phyloP scores from a whole-genome alignment of 306 rosid genomes.

The Rosa rugosa region DNA sequence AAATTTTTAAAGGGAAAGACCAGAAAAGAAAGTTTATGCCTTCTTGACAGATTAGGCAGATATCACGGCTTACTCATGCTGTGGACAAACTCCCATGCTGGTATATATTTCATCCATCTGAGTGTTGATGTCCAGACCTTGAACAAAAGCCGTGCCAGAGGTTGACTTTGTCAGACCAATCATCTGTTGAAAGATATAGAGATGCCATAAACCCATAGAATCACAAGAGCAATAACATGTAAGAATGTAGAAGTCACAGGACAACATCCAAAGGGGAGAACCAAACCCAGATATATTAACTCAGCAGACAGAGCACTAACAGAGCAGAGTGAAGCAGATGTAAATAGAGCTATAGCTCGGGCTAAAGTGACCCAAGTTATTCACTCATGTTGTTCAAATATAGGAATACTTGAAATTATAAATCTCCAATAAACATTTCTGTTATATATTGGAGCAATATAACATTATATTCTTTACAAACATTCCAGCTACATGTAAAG shows the following conservation, averaged over 20 bases:
- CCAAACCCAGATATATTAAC: background rate
- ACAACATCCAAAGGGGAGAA: background rate
- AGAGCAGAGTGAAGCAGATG: background rate
- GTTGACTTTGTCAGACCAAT: slow-evolving; percentile 87
- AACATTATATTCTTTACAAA: background rate
- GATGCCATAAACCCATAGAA: background rate
- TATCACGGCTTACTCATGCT: slow-evolving; percentile 65
- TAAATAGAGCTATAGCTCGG: background rate
- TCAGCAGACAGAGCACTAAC: background rate
- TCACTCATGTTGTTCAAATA: background rate
- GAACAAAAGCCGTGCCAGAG: slow-evolving; percentile 72
- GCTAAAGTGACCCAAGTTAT: background rate
- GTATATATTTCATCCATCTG: slow-evolving; percentile 81
- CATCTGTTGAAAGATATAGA: slow-evolving; percentile 51
- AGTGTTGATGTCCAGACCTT: slow-evolving; percentile 72
- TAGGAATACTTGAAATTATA: background rate
- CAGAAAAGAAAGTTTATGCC: background rate
- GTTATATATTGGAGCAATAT: background rate
- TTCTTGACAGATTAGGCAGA: slow-evolving; percentile 9
- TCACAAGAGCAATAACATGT: background rate
- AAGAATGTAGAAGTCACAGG: background rate
- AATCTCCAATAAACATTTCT: background rate
- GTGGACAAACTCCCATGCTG: slow-evolving; percentile 99
- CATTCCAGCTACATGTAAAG: background rate
- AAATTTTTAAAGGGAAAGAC: background rate